Conservation (phyloP, 2,329 filamentous ascomycete species). For the Hypoxylon sp. region DNA sequence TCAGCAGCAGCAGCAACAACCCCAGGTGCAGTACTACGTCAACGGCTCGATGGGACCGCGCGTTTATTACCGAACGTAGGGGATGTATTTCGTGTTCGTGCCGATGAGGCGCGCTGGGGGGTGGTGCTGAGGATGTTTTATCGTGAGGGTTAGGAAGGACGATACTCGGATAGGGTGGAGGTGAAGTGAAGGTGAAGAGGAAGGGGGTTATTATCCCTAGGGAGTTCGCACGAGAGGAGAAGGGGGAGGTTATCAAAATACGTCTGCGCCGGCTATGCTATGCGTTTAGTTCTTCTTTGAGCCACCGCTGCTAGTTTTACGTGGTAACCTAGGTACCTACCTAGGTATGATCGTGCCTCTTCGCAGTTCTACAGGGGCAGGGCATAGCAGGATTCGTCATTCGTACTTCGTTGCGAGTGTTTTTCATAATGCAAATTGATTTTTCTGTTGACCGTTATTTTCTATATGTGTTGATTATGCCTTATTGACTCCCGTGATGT, state of each 20-base stretch:
- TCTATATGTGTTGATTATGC: not conserved
- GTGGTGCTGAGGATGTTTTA: not conserved
- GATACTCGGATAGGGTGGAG: too few species aligned
- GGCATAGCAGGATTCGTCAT: not conserved
- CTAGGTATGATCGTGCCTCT: not conserved
- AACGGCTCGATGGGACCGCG: constrained; percentile 25
- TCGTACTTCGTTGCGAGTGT: not conserved
- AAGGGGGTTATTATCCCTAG: too few species aligned
- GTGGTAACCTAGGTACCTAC: not conserved
- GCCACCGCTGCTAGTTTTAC: not conserved
- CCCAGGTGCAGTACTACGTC: constrained; percentile 34
- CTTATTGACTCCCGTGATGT: not conserved
- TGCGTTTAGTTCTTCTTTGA: not conserved
- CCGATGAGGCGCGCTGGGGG: not conserved
- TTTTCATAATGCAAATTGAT: not conserved
- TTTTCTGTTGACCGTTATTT: not conserved
- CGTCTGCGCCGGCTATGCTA: too few species aligned
- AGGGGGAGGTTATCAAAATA: too few species aligned
- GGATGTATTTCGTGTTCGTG: not conserved
- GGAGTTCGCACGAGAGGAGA: too few species aligned
- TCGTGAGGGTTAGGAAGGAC: not conserved
- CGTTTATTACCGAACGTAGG: constrained; percentile 26
- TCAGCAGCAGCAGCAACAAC: constrained; percentile 9
- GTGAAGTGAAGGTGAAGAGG: too few species aligned
- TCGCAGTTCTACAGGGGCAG: not conserved